Evolutionary conservation across 768 basidiomycete species (phyloP).

Genomic region (Panus rudis): DNA sequence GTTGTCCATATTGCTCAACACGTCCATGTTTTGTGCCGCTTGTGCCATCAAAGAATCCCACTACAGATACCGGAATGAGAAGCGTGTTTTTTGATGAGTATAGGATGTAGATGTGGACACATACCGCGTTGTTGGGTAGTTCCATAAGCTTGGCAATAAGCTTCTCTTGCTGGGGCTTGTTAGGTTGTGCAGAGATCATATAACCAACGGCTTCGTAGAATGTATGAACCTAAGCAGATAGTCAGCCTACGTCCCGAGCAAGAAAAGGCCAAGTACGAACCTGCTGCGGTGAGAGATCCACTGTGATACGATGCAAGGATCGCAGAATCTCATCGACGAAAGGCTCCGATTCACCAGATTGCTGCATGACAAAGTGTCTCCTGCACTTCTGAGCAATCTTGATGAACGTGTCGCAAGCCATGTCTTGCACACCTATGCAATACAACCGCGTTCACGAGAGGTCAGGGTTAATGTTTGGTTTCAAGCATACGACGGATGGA

Average conservation of each 20-base stretch:
- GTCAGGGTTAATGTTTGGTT: constrained; percentile 10
- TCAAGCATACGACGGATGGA: too few relatives aligned
- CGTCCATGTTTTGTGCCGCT: constrained; percentile 87
- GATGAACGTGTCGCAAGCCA: constrained; percentile 99
- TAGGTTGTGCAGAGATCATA: constrained; percentile 99
- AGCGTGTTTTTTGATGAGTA: background rate
- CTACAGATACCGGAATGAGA: constrained; percentile 32
- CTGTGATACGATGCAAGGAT: constrained; percentile 85
- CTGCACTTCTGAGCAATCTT: constrained; percentile 99
- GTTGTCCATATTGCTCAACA: constrained; percentile 84
- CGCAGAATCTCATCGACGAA: constrained; percentile 97
- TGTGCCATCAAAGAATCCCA: constrained; percentile 98
- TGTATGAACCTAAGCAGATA: constrained; percentile 63
- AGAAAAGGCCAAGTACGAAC: constrained; percentile 13
- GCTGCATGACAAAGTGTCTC: constrained; percentile 97
- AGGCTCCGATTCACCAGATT: constrained; percentile 93
- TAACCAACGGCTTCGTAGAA: constrained; percentile 99
- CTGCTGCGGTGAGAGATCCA: constrained; percentile 91
- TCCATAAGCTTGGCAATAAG: constrained; percentile 95
- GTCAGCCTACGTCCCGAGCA: constrained; percentile 8
- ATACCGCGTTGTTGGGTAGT: constrained; percentile 89
- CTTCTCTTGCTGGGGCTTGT: constrained; percentile 94
- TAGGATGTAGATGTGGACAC: constrained; percentile 26
- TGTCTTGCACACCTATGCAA: constrained; percentile 90
- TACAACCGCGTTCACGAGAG: constrained; percentile 5